These are phyloP conservation scores for Lactuca saligna DNA, from an alignment of 129 eudicot genomes.

Conservation along the genomic window DNA sequence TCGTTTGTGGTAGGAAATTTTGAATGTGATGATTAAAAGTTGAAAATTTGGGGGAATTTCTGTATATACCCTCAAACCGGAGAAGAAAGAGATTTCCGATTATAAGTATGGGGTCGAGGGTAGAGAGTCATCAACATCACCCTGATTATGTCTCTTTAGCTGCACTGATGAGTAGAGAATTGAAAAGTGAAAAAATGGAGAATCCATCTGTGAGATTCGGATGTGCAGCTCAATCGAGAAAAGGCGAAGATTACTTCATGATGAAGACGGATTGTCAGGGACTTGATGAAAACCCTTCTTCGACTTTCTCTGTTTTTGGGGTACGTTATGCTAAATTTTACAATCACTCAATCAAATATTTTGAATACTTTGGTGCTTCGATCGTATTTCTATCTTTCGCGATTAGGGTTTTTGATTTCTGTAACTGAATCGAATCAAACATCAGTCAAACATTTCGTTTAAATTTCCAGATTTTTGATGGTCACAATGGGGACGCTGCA, in stretches of 20 bases:
- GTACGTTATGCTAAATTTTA: constrained; percentile 37
- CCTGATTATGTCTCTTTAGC: constrained; percentile 70
- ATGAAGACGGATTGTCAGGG: constrained; percentile 75
- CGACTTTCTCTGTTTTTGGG: constrained; percentile 73
- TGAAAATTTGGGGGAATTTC: constrained; percentile 1
- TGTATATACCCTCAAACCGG: not conserved
- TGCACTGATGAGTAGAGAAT: constrained; percentile 60
- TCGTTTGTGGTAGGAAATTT: not conserved
- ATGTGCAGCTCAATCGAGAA: constrained; percentile 65
- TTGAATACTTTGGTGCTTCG: not conserved
- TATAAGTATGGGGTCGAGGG: constrained; percentile 58
- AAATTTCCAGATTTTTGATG: constrained; percentile 66
- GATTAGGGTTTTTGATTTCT: constrained; percentile 10
- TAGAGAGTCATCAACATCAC: constrained; percentile 39
- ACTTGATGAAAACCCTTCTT: constrained; percentile 55
- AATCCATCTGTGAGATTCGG: constrained; percentile 67
- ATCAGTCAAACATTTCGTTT: not conserved
- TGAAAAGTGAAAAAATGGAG: constrained; percentile 77
- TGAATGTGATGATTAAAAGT: constrained; percentile 16
- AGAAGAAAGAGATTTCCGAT: constrained; percentile 8
- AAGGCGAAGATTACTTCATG: constrained; percentile 78
- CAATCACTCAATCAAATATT: not conserved
- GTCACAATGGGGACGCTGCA: constrained; percentile 87
- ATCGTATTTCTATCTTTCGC: not conserved
- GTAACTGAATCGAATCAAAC: not conserved